Percentiles rank a stretch among this genome's conserved stretches.
These are phyloP conservation scores for Pythium oligandrum DNA, from an alignment of 352 stramenopile species.

Conservation along the genomic window DNA sequence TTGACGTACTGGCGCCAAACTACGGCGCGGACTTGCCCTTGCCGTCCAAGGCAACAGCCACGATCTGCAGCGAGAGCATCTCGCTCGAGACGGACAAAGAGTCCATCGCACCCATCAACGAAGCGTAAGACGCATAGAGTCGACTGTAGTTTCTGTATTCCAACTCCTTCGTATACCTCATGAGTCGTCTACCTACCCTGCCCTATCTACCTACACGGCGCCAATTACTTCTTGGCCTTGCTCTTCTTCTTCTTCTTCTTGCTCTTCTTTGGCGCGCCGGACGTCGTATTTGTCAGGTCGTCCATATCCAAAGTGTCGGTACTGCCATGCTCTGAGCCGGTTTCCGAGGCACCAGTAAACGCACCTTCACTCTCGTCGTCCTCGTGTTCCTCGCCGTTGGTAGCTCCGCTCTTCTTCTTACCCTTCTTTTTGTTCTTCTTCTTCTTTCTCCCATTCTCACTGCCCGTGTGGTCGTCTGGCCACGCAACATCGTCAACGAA, in stretches of 20 bases:
- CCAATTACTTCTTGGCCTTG: neutral
- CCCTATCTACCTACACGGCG: neutral
- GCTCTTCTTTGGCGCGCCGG: constrained; percentile 16
- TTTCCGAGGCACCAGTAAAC: constrained; percentile 10
- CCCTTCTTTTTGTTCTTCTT: constrained; percentile 66
- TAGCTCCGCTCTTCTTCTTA: constrained; percentile 55
- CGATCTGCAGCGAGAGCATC: neutral
- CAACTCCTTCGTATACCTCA: neutral
- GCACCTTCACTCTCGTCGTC: constrained; percentile 12
- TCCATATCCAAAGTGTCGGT: constrained; percentile 3
- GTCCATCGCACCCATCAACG: neutral
- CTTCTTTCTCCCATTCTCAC: constrained; percentile 40
- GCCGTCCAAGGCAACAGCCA: neutral
- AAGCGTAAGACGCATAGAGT: neutral
- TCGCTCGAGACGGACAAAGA: neutral
- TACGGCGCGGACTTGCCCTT: neutral
- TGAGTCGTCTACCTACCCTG: too few species aligned
- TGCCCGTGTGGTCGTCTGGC: constrained; percentile 48
- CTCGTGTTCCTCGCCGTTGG: constrained; percentile 10
- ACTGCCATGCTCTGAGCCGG: constrained; percentile 1
- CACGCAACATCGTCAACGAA: constrained; percentile 85
- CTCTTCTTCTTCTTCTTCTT: constrained; percentile 25
- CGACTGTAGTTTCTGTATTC: neutral
- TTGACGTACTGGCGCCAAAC: constrained; percentile 25
- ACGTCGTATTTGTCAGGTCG: constrained; percentile 5